Conservation (phyloP, 2,329 filamentous ascomycete genomes). For the Cordyceps fumosorosea region DNA sequence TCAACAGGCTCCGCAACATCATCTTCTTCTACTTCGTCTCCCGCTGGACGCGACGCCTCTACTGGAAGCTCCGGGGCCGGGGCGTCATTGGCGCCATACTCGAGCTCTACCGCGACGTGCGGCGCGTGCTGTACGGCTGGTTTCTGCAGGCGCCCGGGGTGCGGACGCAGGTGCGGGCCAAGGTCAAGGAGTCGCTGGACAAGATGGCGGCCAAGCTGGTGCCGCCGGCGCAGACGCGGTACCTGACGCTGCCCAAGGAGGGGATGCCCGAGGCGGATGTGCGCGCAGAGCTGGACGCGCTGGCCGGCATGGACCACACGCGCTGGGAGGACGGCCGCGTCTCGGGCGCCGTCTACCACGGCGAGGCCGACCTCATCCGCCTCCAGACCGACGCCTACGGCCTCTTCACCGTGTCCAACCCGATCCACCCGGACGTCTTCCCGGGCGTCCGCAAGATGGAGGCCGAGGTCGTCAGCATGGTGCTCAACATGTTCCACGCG, state of each 20-base stretch:
- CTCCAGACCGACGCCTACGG: conserved; percentile 91
- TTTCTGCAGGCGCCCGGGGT: conserved; percentile 86
- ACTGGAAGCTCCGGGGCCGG: conserved; percentile 82
- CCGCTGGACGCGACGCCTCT: conserved; percentile 71
- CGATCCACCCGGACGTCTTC: conserved; percentile 97
- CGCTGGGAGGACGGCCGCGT: conserved; percentile 95
- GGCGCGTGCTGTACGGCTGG: conserved; percentile 71
- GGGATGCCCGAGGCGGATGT: conserved; percentile 78
- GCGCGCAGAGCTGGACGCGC: conserved; percentile 67
- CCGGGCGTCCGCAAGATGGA: conserved; percentile 99
- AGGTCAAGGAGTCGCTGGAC: conserved; percentile 71
- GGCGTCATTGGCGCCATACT: conserved; percentile 73
- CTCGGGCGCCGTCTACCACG: conserved; percentile 93
- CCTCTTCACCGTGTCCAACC: conserved; percentile 91
- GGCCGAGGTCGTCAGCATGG: conserved; percentile 95
- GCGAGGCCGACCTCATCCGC: conserved; percentile 71
- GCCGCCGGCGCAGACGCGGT: conserved; percentile 62
- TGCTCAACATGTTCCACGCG: conserved; percentile 80
- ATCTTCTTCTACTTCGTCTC: conserved; percentile 85
- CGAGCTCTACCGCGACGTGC: conserved; percentile 65
- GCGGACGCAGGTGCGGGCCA: conserved; percentile 74
- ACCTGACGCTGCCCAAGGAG: conserved; percentile 71
- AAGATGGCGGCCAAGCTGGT: conserved; percentile 83
- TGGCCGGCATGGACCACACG: conserved; percentile 86
- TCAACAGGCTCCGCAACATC: conserved; percentile 67